A percentile compares a stretch with the other conserved stretches of the same genome.
Evolutionary conservation across 176 grass and related monocot species (phyloP).

Genomic region (Cocos nucifera): DNA sequence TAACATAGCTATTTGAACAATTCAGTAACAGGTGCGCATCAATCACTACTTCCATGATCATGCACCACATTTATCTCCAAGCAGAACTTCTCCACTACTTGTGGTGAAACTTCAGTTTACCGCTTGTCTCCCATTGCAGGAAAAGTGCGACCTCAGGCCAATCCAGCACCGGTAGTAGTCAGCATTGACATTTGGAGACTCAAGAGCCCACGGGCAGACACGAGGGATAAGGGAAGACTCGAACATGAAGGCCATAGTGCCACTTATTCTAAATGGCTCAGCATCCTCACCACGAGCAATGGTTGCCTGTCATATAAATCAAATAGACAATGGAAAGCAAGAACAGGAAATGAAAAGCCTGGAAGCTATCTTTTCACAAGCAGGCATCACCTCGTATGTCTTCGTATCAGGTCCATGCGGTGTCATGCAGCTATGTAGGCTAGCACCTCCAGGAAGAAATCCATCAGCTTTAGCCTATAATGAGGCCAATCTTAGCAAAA

Average conservation of each 20-base stretch:
- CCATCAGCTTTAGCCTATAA: slow-evolving; percentile 85
- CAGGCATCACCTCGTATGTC: slow-evolving; percentile 54
- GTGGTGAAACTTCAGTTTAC: background rate
- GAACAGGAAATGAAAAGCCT: background rate
- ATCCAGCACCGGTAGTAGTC: slow-evolving; percentile 94
- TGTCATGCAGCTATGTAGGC: slow-evolving; percentile 90
- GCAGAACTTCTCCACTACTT: background rate
- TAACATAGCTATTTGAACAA: too few relatives aligned
- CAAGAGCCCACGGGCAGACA: slow-evolving; percentile 70
- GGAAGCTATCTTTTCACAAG: background rate
- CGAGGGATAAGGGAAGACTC: slow-evolving; percentile 71
- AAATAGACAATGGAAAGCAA: background rate
- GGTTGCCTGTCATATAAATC: slow-evolving; percentile 31
- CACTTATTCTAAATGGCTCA: slow-evolving; percentile 39
- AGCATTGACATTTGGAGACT: slow-evolving; percentile 44
- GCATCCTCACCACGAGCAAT: slow-evolving; percentile 27
- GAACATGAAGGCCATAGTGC: slow-evolving; percentile 87
- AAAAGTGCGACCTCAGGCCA: slow-evolving; percentile 72
- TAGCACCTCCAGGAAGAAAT: slow-evolving; percentile 86
- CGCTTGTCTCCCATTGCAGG: slow-evolving; percentile 3
- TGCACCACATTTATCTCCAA: background rate
- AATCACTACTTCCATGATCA: too few relatives aligned
- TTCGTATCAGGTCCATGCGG: slow-evolving; percentile 91
- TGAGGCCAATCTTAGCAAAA: background rate
- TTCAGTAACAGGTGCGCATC: too few relatives aligned